Base-by-base conservation (phyloP, 139 green algal genomes). In the Chlamydomonas applanata region DNA sequence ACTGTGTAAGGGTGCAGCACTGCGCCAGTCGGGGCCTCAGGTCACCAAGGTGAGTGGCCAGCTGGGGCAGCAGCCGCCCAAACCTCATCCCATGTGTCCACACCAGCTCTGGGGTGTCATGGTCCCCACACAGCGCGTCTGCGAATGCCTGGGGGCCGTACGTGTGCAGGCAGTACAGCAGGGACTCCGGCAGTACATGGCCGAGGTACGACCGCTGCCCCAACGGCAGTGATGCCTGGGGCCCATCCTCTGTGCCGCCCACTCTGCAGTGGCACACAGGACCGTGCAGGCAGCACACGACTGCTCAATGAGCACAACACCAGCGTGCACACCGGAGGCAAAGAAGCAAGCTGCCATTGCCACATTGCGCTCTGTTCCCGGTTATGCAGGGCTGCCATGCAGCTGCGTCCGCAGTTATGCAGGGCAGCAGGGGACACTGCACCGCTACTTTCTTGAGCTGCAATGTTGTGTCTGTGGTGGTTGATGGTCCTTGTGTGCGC, bases 71-170 rank as follows among this genome's bases (percentile, higher is more conserved):
- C 16, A 98, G 89, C 11, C 89, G 84, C 52, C 88, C 59, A 19
- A 57, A 69, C 14, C 95, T 78, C 95, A 98, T 98, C 70, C 62
- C 73, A 52, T 94, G 83, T 22, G 91, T 97, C 95, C 95, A 98
- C 2, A 98, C 77, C 30, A 98, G 80, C 86, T 98, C 95, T 1
- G 95, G 95, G 1, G 84, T 97, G 84, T 97, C 90, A 2, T 77
- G 73, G 83, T 98, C 93, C 2, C 86, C 94, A 52, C 69, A 66
- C 20, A 98, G 77, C 0, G 91, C 91, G 32, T 81, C 80, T 0
- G 93, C 89, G 86, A 98, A 97, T 0, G 84, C 85, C 11, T 83
- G 52, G 33, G 46, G 32, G 2, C 70, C 57, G 34, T 69, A 73
- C 7, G 64, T 71, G 35, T 93, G 87, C 45, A 98, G 86, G 46